Evolutionary conservation across 139 green algal genomes (phyloP).

Genomic region (Micractinium conductrix): DNA sequence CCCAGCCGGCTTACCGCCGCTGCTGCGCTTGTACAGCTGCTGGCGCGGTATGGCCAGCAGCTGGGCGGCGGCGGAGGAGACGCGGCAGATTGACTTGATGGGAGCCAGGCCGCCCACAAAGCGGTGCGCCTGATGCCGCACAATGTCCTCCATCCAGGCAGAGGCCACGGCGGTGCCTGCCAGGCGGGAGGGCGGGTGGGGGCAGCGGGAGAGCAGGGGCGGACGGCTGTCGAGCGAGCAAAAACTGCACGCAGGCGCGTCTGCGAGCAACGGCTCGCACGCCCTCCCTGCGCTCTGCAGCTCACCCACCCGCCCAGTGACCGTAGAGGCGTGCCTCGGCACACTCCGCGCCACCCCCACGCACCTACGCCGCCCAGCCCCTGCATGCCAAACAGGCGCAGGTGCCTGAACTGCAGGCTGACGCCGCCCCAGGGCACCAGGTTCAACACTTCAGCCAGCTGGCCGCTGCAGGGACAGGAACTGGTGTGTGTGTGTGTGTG

Average conservation of each 20-base stretch:
- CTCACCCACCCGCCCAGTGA: too few species aligned
- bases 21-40: slow-evolving; percentile 14
- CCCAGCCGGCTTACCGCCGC: neutral
- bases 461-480: slow-evolving; percentile 47
- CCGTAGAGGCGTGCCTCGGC: too few species aligned
- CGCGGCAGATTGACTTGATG: slow-evolving; percentile 58
- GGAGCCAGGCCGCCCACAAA: slow-evolving; percentile 74
- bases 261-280: too few species aligned
- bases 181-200: too few species aligned
- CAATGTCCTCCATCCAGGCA: slow-evolving; percentile 69
- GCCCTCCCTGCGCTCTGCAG: too few species aligned
- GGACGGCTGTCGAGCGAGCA: too few species aligned
- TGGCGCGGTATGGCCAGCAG: slow-evolving; percentile 61
- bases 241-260: too few species aligned
- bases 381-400: slow-evolving; percentile 60
- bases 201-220: too few species aligned
- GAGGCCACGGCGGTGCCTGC: slow-evolving; percentile 45
- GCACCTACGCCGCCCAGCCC: slow-evolving; percentile 33
- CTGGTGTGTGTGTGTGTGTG: too few species aligned
- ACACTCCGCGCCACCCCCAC: too few species aligned
- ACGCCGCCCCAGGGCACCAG: slow-evolving; percentile 77
- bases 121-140: slow-evolving; percentile 67
- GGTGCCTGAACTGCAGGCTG: slow-evolving; percentile 55
- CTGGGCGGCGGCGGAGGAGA: slow-evolving; percentile 51
- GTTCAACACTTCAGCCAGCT: slow-evolving; percentile 74